These are phyloP conservation scores for Panicum hallii DNA, from an alignment of 202 grass and related monocot genomes.

Conservation along the genomic window DNA sequence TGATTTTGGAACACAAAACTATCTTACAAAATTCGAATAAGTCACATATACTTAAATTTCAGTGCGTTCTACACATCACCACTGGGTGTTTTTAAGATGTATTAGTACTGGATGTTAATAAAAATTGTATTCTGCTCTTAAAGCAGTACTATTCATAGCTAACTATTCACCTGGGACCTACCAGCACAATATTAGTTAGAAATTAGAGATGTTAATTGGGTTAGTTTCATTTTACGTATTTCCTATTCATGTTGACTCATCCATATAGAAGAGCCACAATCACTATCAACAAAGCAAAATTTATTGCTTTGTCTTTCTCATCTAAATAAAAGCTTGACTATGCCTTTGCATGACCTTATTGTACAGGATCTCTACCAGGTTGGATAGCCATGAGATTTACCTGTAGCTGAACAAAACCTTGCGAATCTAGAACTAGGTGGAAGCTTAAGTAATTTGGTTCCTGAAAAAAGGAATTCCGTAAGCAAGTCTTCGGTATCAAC, in stretches of 20 bases:
- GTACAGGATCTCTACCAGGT: conserved; percentile 20
- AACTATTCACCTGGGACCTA: neutral
- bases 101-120: neutral
- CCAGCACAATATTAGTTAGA: neutral
- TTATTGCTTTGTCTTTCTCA: neutral
- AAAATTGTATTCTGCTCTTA: neutral
- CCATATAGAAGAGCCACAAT: neutral
- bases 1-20: neutral
- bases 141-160: neutral
- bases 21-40: conserved; percentile 2
- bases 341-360: conserved; percentile 22
- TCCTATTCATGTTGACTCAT: conserved; percentile 4
- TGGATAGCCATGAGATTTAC: conserved; percentile 40
- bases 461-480: conserved; percentile 43
- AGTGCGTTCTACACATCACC: neutral
- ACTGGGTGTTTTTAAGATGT: neutral
- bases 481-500: conserved; percentile 33
- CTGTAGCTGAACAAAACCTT: neutral
- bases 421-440: neutral
- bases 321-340: conserved; percentile 11
- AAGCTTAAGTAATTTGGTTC: conserved; percentile 24
- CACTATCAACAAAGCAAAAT: neutral
- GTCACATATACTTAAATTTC: neutral
- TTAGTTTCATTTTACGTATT: neutral
- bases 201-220: neutral